Conservation (phyloP, 768 basidiomycete genomes). For the Auricularia cornea region DNA sequence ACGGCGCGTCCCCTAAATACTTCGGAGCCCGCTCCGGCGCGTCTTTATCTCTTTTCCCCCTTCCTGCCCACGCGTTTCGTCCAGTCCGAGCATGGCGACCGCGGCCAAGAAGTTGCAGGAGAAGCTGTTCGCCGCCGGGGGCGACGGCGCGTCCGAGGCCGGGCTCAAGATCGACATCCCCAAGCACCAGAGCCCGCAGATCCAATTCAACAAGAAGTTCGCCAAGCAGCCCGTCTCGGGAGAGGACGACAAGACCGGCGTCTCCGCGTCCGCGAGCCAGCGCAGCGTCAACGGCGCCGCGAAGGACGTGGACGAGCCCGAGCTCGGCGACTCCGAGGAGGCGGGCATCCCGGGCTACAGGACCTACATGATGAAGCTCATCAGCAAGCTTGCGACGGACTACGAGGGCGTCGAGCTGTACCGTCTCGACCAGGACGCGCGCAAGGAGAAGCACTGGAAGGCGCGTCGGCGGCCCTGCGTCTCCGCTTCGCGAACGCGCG, state of each 20-base stretch:
- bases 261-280: not conserved
- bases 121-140: slow-evolving; percentile 50
- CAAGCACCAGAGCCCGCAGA: slow-evolving; percentile 1
- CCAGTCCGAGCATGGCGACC: slow-evolving; percentile 26
- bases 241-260: no score
- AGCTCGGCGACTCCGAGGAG: slow-evolving; percentile 11
- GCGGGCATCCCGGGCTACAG: not conserved
- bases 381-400: slow-evolving; percentile 51
- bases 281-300: not conserved
- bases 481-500: not conserved
- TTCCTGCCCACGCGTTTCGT: no score
- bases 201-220: not conserved
- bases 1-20: no score
- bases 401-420: slow-evolving; percentile 80
- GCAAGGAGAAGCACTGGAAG: slow-evolving; percentile 87
- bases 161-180: slow-evolving; percentile 14
- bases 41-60: slow-evolving; percentile 5
- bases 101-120: slow-evolving; percentile 61
- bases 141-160: slow-evolving; percentile 9
- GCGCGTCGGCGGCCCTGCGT: not conserved
- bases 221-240: not conserved
- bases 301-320: slow-evolving; percentile 1
- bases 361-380: slow-evolving; percentile 58
- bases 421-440: slow-evolving; percentile 76
- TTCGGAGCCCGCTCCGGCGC: not conserved